Evolutionary conservation across 768 basidiomycete species (phyloP).

Genomic region (Mycena haematopus): DNA sequence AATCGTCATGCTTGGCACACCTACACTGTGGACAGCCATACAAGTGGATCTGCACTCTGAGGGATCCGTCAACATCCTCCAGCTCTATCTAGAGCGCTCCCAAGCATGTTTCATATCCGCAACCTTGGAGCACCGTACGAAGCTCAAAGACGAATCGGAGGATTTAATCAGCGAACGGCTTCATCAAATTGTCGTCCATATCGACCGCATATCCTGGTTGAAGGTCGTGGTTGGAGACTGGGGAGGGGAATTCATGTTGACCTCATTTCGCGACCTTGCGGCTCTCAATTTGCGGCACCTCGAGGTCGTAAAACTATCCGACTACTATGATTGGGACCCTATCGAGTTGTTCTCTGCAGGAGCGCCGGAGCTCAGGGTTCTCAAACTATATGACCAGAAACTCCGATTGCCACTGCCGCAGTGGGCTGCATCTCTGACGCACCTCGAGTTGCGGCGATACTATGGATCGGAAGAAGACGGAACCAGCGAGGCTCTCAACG

Average conservation of each 20-base stretch:
- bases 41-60: neutral
- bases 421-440: neutral
- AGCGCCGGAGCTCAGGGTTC: neutral
- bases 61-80: neutral
- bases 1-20: neutral
- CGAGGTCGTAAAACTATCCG: neutral
- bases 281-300: neutral
- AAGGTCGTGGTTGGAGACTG: neutral
- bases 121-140: neutral
- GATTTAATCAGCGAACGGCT: neutral
- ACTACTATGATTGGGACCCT: neutral
- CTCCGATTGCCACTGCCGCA: neutral
- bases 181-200: neutral
- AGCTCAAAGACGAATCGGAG: neutral
- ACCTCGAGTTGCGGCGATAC: neutral
- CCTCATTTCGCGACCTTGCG: too few species aligned
- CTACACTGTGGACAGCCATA: neutral
- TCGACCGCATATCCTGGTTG: neutral
- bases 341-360: neutral
- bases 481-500: neutral
- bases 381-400: neutral
- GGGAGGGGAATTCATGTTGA: neutral
- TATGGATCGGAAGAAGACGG: neutral
- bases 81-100: conserved; percentile 5
- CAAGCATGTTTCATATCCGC: neutral